Base-by-base conservation (phyloP, 352 stramenopile genomes). In the Globisporangium abappressorium region DNA sequence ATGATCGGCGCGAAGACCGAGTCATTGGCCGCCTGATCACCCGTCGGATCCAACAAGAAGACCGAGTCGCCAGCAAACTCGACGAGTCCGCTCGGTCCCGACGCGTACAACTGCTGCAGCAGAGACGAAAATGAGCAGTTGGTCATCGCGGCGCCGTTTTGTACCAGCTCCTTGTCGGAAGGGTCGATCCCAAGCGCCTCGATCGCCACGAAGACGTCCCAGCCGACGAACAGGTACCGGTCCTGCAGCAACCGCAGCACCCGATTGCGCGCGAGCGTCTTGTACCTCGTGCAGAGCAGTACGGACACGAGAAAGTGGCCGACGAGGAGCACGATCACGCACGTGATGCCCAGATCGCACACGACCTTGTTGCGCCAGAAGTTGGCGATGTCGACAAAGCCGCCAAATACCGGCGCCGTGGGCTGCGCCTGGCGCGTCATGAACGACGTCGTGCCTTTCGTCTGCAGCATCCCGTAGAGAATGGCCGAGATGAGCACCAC, bases 361-460 rank as follows among this genome's bases (percentile, higher is more conserved):
- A 87, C 74, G 57, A 86, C 80, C 59, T 89, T 78, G 22, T 69
- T 87, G 14, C 68, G 57, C 80, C 80, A 89, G 56, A 89, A 85
- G 22, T 57, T 61, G 20, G 70, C 61, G 9, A 87, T 62, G 18
- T 78, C 66, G 3, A 77, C 68, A 7, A 70, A 65, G 2, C 78
- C 80, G 14, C 80, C 80, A 36, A 75, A 82, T 3, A 82, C 73
- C 18, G 68, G 64, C 28, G 69, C 57, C n/a, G 72, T 84, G 28
- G 60, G 57, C 4, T 71, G 57, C 1, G 64, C 55, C 5, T 71
- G 60, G 12, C 77, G 80, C 33, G 73, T 64, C 79, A 88, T 88
- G 54, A 87, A 82, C 14, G 79, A 74, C 0, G 78, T 77, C 2
- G 66, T 65, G 2, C 78, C 78, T 2, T 60, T 69, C 33, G 59